Evolutionary conservation across 2,329 filamentous ascomycete species (phyloP).

Genomic region (Alternaria sp.): DNA sequence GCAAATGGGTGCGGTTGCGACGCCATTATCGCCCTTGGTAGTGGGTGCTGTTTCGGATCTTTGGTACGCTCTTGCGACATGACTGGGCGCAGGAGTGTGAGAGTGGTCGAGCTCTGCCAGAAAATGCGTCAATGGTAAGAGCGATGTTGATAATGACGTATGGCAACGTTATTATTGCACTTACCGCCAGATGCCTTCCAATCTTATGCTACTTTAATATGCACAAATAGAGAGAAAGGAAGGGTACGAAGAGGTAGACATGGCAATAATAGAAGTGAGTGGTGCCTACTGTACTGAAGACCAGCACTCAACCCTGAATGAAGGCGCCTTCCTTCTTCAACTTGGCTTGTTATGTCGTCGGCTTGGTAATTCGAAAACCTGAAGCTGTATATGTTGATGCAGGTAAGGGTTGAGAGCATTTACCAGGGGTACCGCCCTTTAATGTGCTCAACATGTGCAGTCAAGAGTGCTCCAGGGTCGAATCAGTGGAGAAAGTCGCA

Average conservation of each 20-base stretch:
- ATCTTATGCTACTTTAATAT: too few species aligned
- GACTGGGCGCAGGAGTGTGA: neutral
- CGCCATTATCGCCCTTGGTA: neutral
- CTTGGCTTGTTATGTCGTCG: neutral
- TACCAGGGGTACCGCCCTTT: too few species aligned
- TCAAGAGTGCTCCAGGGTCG: too few species aligned
- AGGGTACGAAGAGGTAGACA: too few species aligned
- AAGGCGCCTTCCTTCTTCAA: slow-evolving; percentile 1
- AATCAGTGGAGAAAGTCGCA: fast-evolving
- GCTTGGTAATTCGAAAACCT: too few species aligned
- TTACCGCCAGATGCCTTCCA: neutral
- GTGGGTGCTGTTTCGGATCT: neutral
- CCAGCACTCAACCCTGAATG: neutral
- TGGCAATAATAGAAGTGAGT: neutral
- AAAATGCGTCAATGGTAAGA: neutral
- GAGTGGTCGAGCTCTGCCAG: neutral
- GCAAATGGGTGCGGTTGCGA: neutral
- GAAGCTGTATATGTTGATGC: too few species aligned
- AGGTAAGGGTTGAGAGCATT: too few species aligned
- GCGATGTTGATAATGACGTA: neutral
- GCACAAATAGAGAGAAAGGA: neutral
- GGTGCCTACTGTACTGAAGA: neutral
- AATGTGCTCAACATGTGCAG: too few species aligned
- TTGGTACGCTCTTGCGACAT: neutral
- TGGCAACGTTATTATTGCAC: neutral